phyloP scores from a whole-genome alignment of 164 flowering plant species.

The Berberis vulgaris region DNA sequence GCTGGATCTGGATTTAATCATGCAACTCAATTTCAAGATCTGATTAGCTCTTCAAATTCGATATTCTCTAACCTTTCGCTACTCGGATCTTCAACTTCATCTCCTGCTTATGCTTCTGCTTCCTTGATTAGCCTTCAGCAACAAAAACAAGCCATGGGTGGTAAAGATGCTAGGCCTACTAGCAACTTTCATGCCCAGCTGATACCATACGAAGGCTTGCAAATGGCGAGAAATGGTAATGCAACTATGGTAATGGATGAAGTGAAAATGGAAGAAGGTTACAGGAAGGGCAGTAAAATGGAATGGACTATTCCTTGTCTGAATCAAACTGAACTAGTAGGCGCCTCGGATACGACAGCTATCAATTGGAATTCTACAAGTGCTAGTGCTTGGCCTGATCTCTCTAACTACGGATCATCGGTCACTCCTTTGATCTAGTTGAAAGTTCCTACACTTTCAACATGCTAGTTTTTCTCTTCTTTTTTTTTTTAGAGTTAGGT shows the following conservation, averaged over 20 bases:
- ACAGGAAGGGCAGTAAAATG: constrained; percentile 6
- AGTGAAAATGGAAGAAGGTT: constrained; percentile 41
- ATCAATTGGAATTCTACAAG: constrained; percentile 34
- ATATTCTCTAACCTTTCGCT: constrained; percentile 29
- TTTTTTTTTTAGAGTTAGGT: constrained; percentile 12
- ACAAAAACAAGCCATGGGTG: constrained; percentile 19
- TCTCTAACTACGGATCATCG: constrained; percentile 20
- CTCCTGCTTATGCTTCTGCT: constrained; percentile 22
- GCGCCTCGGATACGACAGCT: constrained; percentile 30
- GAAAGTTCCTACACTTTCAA: neutral
- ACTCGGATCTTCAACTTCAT: constrained; percentile 31
- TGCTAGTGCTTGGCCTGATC: constrained; percentile 21
- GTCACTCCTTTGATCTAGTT: constrained; percentile 21
- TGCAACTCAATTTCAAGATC: constrained; percentile 21
- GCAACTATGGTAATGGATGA: constrained; percentile 12
- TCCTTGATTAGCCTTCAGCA: constrained; percentile 28
- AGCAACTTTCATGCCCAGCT: constrained; percentile 21
- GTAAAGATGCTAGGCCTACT: constrained; percentile 16
- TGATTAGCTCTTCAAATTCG: constrained; percentile 27
- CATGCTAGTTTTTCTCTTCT: constrained; percentile 3
- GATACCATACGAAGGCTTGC: constrained; percentile 31
- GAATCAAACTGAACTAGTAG: constrained; percentile 31
- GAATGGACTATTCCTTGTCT: constrained; percentile 18
- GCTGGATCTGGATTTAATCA: constrained; percentile 17
- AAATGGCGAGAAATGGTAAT: constrained; percentile 14